Conservation (phyloP, 257 asterid species). For the Plantago major region DNA sequence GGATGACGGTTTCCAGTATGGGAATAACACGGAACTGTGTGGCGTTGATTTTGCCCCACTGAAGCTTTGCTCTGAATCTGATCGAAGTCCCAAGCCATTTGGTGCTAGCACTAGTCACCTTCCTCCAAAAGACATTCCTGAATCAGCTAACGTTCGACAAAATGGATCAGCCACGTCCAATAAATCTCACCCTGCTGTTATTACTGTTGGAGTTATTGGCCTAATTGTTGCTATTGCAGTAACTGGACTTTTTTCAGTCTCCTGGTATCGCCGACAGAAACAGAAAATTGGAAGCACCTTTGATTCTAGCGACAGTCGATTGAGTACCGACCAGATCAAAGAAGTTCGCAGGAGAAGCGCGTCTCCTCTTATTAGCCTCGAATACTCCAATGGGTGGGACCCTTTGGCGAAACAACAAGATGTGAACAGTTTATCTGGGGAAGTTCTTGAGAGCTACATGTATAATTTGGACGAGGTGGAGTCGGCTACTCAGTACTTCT, state of each 20-base stretch:
- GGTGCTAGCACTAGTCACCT: conserved; percentile 45
- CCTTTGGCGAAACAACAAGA: conserved; percentile 59
- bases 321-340: conserved; percentile 59
- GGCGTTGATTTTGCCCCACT: conserved; percentile 54
- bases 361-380: conserved; percentile 82
- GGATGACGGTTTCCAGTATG: conserved; percentile 74
- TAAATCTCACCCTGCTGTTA: conserved; percentile 41
- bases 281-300: conserved; percentile 68
- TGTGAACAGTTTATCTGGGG: conserved; percentile 65
- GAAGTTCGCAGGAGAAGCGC: conserved; percentile 63
- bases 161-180: conserved; percentile 29
- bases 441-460: conserved; percentile 72
- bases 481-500: conserved; percentile 83
- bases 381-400: conserved; percentile 86
- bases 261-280: conserved; percentile 69
- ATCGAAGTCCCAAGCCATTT: conserved; percentile 44
- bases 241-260: conserved; percentile 49
- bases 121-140: conserved; percentile 73
- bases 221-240: conserved; percentile 34
- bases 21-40: conserved; percentile 69
- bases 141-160: conserved; percentile 60
- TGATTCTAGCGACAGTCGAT: conserved; percentile 54
- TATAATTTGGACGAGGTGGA: conserved; percentile 87
- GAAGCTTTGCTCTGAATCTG: conserved; percentile 46
- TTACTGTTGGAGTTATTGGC: conserved; percentile 39